Evolutionary conservation across 495 filamentous ascomycete genomes (phyloP).

Genomic region (Tuber microsphaerosporum): DNA sequence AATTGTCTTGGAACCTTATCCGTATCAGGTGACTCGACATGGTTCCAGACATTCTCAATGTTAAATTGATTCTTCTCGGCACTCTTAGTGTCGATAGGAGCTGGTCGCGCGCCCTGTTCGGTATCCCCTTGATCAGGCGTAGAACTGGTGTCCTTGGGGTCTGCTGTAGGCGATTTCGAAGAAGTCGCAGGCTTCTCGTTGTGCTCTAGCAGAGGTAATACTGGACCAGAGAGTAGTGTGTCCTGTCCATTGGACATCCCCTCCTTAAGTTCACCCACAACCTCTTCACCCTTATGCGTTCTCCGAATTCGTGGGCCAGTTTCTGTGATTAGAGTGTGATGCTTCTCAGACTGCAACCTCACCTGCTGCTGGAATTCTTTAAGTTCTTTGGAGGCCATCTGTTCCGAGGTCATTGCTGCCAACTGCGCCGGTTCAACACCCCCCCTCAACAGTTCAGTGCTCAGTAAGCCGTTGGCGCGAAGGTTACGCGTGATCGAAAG

Average conservation of each 20-base stretch:
- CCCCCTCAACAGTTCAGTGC: constrained; percentile 64
- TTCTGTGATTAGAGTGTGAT: constrained; percentile 70
- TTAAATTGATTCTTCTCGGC: constrained; percentile 46
- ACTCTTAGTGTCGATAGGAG: constrained; percentile 11
- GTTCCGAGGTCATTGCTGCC: constrained; percentile 73
- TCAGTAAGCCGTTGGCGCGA: constrained; percentile 73
- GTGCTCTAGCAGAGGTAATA: background rate
- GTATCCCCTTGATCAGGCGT: constrained; percentile 27
- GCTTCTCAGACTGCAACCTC: constrained; percentile 65
- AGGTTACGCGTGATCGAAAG: constrained; percentile 69
- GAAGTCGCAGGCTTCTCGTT: constrained; percentile 26
- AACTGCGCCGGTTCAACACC: constrained; percentile 63
- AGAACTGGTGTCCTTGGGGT: constrained; percentile 11
- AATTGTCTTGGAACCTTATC: constrained; percentile 38
- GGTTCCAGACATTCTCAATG: constrained; percentile 53
- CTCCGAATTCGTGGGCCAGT: constrained; percentile 75
- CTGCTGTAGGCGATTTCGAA: constrained; percentile 36
- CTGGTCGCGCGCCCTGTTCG: constrained; percentile 12
- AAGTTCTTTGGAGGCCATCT: constrained; percentile 85
- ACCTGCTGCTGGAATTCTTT: constrained; percentile 69
- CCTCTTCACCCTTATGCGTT: constrained; percentile 92
- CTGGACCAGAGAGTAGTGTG: constrained; percentile 8
- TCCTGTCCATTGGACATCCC: constrained; percentile 34
- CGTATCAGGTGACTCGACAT: constrained; percentile 49
- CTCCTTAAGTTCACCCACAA: constrained; percentile 59